Evolutionary conservation across 129 eudicot genomes (phyloP).

Genomic region (Erigeron canadensis): DNA sequence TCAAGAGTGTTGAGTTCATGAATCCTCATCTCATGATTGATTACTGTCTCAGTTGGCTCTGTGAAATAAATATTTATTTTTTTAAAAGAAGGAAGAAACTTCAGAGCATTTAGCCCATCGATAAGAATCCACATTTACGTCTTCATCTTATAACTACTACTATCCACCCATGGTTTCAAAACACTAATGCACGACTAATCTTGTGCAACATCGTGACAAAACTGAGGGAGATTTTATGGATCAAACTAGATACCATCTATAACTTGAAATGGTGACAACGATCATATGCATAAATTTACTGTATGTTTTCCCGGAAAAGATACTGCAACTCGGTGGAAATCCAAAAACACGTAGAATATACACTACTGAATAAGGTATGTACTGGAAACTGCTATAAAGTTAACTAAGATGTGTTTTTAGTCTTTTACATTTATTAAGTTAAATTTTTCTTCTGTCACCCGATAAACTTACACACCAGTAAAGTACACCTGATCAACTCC

Average conservation of each 20-base stretch:
- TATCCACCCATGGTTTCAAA: slow-evolving; percentile 11
- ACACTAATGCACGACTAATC: neutral
- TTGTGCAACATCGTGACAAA: neutral
- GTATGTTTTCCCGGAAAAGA: no score
- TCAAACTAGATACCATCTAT: slow-evolving; percentile 15
- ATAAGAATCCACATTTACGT: no score
- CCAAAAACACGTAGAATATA: neutral
- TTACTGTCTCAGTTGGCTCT: slow-evolving; percentile 46
- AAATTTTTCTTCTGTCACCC: neutral
- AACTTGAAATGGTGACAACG: no score
- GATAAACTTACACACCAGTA: slow-evolving; percentile 31
- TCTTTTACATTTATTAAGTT: slow-evolving; percentile 1
- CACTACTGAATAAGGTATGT: slow-evolving; percentile 1
- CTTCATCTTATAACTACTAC: neutral
- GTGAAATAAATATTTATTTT: neutral
- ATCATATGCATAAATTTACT: no score
- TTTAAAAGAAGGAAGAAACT: neutral
- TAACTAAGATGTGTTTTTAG: slow-evolving; percentile 4
- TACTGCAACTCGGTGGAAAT: no score
- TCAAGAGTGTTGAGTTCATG: slow-evolving; percentile 89
- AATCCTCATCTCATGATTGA: slow-evolving; percentile 65
- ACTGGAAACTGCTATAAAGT: slow-evolving; percentile 5
- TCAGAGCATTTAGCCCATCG: neutral
- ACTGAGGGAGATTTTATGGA: neutral
- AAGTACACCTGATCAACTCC: slow-evolving; percentile 49